Evolutionary conservation across 768 basidiomycete species (phyloP), one percentile per base, ranked within the genome.

Genomic region (Podaxis pistillaris): DNA sequence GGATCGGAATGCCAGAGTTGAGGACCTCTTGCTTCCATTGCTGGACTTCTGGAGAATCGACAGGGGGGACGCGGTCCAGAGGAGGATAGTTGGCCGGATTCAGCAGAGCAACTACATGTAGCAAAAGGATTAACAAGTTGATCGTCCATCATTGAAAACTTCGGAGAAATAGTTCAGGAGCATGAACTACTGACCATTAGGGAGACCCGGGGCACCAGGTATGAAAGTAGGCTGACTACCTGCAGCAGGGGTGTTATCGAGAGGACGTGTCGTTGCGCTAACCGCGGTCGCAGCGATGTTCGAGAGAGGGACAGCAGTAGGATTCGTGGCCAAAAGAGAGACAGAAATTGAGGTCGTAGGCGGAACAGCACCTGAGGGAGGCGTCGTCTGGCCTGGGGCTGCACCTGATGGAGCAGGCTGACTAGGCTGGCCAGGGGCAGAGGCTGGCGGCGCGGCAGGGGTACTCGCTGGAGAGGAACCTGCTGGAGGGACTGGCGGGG

Each of bases 11-110:
- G 40, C 87, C 87, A 9, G 85, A 83, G 49, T 75, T 74, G 4
- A 68, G 53, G 26, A 92, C 86, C 13, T 89, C 84, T 59, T 78
- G 56, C n/a, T 88, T 86, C 91, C 91, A 93, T 68, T 84, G 80
- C 66, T 83, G 76, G 8, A 93, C 90, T 65, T 87, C 74, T 19
- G 83, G 77, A 4, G 85, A 84, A 73, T 89, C 83, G 3, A 76
- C 80, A 5, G 86, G 81, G 33, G 90, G 89, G 1, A 77, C 69
- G 28, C 69, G 73, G 73, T 93, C 91, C n/a, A 91, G 75, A 0
- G 82, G 40, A 2, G 91, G 91, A 70, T 90, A 93, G 63, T 83
- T 81, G 17, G 83, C 66, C 2, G 86, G 83, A 36, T 69, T 68
- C 41, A 89, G 68, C 12, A 70, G 68, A 11, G 74, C 72, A 59